These are phyloP conservation scores for Fennellomyces sp. DNA, from an alignment of 371 early-diverging fungal species.

Conservation along the genomic window DNA sequence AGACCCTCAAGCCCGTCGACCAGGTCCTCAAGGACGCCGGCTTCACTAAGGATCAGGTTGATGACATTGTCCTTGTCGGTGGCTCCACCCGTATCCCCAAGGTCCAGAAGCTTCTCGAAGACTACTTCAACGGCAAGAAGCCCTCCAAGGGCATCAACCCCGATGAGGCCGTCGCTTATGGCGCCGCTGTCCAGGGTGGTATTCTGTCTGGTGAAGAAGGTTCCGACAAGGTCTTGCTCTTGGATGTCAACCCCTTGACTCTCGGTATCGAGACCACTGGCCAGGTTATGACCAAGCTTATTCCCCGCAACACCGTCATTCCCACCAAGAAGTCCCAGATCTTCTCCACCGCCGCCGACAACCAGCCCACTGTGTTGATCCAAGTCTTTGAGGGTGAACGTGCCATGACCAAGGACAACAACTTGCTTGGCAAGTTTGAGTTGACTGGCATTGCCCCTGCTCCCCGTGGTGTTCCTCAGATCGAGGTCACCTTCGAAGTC, in stretches of 20 bases:
- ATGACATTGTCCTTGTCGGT: conserved; percentile 99
- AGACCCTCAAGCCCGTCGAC: conserved; percentile 97
- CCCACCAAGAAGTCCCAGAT: conserved; percentile 98
- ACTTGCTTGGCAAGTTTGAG: conserved; percentile 96
- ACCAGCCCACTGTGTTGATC: conserved; percentile 97
- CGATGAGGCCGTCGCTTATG: conserved; percentile 99
- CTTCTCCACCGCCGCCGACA: conserved; percentile 99
- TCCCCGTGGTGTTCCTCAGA: conserved; percentile 90
- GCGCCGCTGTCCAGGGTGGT: conserved; percentile 99
- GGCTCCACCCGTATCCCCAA: conserved; percentile 99
- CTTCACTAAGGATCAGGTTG: conserved; percentile 84
- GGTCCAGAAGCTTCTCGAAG: conserved; percentile 93
- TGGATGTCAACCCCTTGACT: conserved; percentile 98
- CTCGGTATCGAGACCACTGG: conserved; percentile 97
- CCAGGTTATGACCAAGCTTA: conserved; percentile 96
- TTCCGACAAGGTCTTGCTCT: conserved; percentile 84
- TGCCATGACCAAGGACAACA: conserved; percentile 96
- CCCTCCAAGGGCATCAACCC: conserved; percentile 97
- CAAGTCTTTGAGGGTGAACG: conserved; percentile 99
- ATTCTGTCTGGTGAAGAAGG: conserved; percentile 90
- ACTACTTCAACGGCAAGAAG: conserved; percentile 91
- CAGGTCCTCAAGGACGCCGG: conserved; percentile 97
- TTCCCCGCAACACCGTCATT: conserved; percentile 97
- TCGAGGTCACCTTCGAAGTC: conserved; percentile 95
- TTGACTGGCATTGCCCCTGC: conserved; percentile 85